Evolutionary conservation across 2,329 filamentous ascomycete genomes (phyloP).

Genomic region (Aspergillus bombycis): DNA sequence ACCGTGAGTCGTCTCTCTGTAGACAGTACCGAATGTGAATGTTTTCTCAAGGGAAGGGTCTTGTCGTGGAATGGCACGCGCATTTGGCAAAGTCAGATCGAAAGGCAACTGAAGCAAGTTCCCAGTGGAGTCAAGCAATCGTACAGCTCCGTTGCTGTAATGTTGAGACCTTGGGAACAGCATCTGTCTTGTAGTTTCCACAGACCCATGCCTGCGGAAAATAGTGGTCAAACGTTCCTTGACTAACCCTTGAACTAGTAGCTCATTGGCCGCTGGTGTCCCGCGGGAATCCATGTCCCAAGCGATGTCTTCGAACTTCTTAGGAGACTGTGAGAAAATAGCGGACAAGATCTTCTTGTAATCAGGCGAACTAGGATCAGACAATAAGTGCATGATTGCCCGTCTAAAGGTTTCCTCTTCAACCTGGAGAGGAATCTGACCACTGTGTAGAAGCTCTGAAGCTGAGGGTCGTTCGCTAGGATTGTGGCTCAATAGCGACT

Average conservation of each 20-base stretch:
- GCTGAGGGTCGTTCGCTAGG: slow-evolving; percentile 83
- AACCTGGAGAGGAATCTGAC: slow-evolving; percentile 85
- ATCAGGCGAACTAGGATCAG: slow-evolving; percentile 81
- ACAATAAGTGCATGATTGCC: slow-evolving; percentile 73
- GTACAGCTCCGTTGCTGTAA: slow-evolving; percentile 74
- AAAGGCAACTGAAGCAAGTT: slow-evolving; percentile 93
- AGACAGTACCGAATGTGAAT: slow-evolving; percentile 86
- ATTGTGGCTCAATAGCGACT: slow-evolving; percentile 77
- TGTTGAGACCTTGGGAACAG: slow-evolving; percentile 82
- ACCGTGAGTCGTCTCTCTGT: slow-evolving; percentile 75
- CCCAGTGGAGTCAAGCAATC: slow-evolving; percentile 79
- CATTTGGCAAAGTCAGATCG: slow-evolving; percentile 87
- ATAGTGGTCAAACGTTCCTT: slow-evolving; percentile 75
- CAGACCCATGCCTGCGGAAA: slow-evolving; percentile 85
- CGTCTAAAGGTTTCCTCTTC: slow-evolving; percentile 89
- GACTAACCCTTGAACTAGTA: slow-evolving; percentile 72
- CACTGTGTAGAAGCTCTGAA: slow-evolving; percentile 78
- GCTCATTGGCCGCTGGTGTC: slow-evolving; percentile 51
- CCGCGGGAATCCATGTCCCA: slow-evolving; percentile 71
- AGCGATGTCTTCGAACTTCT: slow-evolving; percentile 77
- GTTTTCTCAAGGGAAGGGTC: slow-evolving; percentile 70
- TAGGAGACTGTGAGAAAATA: slow-evolving; percentile 75
- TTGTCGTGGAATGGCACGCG: slow-evolving; percentile 74
- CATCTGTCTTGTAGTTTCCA: slow-evolving; percentile 74
- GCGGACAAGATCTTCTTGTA: slow-evolving; percentile 88